These are phyloP conservation scores for Scenedesmus sp. DNA, from an alignment of 163 green algal species.

Conservation along the genomic window DNA sequence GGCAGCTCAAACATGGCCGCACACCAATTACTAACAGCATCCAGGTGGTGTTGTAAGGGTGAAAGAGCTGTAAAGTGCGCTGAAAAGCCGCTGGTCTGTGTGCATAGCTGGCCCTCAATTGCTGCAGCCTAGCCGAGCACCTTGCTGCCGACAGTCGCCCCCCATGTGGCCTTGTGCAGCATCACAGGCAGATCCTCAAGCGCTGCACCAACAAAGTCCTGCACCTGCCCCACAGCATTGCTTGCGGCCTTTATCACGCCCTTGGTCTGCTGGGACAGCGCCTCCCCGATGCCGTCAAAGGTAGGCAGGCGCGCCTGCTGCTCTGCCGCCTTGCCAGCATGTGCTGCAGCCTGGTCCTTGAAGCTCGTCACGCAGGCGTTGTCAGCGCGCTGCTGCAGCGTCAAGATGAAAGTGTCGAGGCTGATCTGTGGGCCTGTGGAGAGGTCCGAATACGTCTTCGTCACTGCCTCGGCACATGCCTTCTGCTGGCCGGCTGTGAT, in stretches of 20 bases:
- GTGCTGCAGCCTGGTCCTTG: constrained; percentile 4
- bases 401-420: constrained; percentile 25
- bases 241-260: neutral
- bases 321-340: neutral
- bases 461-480: constrained; percentile 28
- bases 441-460: constrained; percentile 24
- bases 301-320: neutral
- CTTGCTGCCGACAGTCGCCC: neutral
- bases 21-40: no score
- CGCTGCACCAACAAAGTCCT: neutral
- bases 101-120: neutral
- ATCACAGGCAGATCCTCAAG: neutral
- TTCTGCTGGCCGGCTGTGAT: constrained; percentile 9
- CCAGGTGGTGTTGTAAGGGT: no score
- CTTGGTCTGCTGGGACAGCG: neutral
- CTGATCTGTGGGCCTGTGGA: constrained; percentile 14
- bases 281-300: neutral
- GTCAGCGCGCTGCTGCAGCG: neutral
- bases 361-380: constrained; percentile 2
- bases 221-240: neutral
- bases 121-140: neutral
- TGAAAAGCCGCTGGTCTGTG: neutral
- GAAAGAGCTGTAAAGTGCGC: no score
- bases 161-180: constrained; percentile 7
- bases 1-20: no score